Base-by-base conservation (phyloP, 2,329 filamentous ascomycete species). In the Cryphonectria radicalis region DNA sequence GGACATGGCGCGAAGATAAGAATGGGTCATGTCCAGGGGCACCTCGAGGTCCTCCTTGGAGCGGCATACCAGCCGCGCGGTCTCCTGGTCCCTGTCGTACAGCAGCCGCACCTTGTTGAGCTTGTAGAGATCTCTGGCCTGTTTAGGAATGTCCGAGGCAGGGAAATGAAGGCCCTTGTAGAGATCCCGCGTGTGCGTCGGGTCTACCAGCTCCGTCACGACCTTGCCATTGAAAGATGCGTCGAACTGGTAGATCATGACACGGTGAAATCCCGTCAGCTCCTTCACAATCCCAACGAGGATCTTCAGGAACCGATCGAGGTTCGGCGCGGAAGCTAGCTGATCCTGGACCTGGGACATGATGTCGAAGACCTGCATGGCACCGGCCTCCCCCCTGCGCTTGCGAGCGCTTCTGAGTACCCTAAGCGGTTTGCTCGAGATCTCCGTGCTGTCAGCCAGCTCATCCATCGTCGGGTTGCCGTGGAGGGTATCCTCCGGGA, bases 171-270 rank as follows among this genome's bases (percentile, higher is more conserved):
- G 84, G 0, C 94, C 94, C 77, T 95, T 93, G 83, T 94, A 97
- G 0, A 97, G 82, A 79, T 97, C 94, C 69, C 91, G 91, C 0
- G 93, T 95, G 43, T 91, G 90, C 25, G 89, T 85, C 1, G 93
- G 92, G 78, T 97, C 93, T 11, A 97, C 92, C 14, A 97, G 83
- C 78, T 97, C 94, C 0, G 94, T 94, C 5, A 97, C 94, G 0
- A 97, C 94, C 70, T 92, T 90, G 25, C 94, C 94, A 76, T 97
- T 97, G 85, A 92, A 96, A 0, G 86, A 81, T 5, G 90, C 85
- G 79, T 97, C 94, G 74, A 97, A 97, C 79, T 97, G 93, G 77
- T 97, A 97, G 1, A 97, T 88, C 93, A 97, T 95, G 64, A 97
- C 93, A 17, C 94, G 92, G 77, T 97, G 94, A 74, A 97, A 97